A percentile compares a stretch with the other conserved stretches of the same genome.
Conservation (phyloP, 139 green algal species). For the Eudorina sp. region DNA sequence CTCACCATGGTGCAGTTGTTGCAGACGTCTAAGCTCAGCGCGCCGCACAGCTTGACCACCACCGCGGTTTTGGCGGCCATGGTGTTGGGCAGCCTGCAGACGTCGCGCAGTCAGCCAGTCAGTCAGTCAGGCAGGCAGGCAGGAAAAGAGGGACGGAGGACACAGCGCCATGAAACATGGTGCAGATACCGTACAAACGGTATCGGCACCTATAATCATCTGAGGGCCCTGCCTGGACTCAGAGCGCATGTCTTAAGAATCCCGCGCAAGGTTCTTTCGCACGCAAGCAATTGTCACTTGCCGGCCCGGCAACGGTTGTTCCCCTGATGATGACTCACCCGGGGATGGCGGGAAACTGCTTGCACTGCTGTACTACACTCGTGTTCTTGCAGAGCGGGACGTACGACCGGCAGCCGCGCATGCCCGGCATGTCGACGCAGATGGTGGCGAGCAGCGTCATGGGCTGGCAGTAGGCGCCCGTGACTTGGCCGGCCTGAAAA, state of each 20-base stretch:
- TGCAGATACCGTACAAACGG: no score
- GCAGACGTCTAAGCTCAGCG: neutral
- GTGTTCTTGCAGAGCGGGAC: neutral
- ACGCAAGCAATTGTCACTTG: no score
- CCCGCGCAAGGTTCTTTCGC: no score
- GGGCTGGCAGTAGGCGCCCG: constrained; percentile 9
- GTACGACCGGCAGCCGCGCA: constrained; percentile 42
- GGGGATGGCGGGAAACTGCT: constrained; percentile 14
- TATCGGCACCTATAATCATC: no score
- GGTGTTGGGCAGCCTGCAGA: constrained; percentile 39
- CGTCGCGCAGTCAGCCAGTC: no score
- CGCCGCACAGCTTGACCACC: neutral
- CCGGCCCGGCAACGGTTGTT: no score
- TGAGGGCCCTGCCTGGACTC: no score
- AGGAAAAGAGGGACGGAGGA: no score
- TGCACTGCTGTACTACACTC: constrained; percentile 23
- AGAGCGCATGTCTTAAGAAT: no score
- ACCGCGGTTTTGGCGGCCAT: neutral
- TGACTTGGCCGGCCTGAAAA: constrained; percentile 9
- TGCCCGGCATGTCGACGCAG: constrained; percentile 49
- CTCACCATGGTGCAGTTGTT: neutral
- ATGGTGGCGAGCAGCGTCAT: constrained; percentile 43
- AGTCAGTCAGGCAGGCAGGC: no score
- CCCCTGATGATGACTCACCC: constrained; percentile 48
- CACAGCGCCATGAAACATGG: no score